Evolutionary conservation across 2,329 filamentous ascomycete genomes (phyloP), one percentile per base, ranked within the genome.

Genomic region (Ceratocystis cubensis): DNA sequence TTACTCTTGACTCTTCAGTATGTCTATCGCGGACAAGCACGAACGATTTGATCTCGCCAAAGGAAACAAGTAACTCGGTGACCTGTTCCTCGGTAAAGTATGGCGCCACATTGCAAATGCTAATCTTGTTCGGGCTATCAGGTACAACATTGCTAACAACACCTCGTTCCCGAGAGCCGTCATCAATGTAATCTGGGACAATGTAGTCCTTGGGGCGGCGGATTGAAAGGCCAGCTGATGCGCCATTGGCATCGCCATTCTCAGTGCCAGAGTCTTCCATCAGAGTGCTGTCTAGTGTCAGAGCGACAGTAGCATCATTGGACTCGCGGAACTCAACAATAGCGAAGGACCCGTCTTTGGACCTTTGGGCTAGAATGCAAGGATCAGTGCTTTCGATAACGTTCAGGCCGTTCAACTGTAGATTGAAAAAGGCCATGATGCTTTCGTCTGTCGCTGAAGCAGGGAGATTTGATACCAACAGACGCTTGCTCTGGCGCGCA

Each of bases 151-250:
- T 88, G 1, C 91, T 89, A 46, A 96, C 82, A 1, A 89, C 84
- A 4, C 89, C 89, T 46, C 88, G 86, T 72, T 92, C 85, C 71
- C 88, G 87, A 50, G 87, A 82, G 57, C 84, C 82, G 30, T 91
- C 87, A 61, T 92, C 88, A 1, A 84, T 83, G 41, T 30, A 28
- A 15, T 88, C 86, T 8, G 93, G 93, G 65, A 96, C 91, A 71
- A 97, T 96, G 76, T 97, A 99, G 75, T 99, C 94, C 78, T 96
- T 96, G 53, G 95, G 95, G 59, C 94, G 85, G 70, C 86, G 86
- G 71, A 97, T 91, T 45, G 85, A 81, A 48, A 97, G 80, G 5
- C 88, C 88, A 25, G 78, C 80, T 2, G 78, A 78, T 25, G 78
- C 77, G 1, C 78, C 77, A 65, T 85, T 83, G 45, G 80, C 76